A percentile compares a stretch with the other conserved stretches of the same genome.
Evolutionary conservation across 1,139 yeast species (phyloP).

Genomic region (Spathaspora sp.): DNA sequence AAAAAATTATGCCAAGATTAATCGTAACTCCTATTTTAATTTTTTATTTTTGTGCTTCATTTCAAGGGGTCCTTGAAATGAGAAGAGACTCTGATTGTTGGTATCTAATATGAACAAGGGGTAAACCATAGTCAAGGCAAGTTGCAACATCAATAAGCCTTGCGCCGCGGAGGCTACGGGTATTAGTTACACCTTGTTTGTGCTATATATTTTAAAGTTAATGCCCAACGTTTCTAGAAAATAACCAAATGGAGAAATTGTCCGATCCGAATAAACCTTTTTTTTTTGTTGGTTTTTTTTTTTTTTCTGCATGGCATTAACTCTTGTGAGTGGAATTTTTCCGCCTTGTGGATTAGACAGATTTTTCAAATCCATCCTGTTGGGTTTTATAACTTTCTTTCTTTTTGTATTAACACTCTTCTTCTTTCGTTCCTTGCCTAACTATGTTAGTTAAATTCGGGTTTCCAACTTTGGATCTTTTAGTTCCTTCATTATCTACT

Average conservation of each 20-base stretch:
- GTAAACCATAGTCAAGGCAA: neutral
- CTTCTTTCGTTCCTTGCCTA: neutral
- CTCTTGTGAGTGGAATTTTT: neutral
- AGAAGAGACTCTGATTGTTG: neutral
- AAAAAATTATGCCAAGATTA: neutral
- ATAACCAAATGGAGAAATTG: neutral
- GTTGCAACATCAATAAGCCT: neutral
- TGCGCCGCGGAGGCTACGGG: neutral
- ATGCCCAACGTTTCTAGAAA: conserved; percentile 1
- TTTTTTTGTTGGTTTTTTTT: neutral
- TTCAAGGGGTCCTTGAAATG: neutral
- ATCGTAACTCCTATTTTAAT: neutral
- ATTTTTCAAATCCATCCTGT: neutral
- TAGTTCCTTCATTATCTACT: conserved; percentile 30
- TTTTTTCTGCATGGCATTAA: neutral
- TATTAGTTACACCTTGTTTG: no score
- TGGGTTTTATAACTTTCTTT: neutral
- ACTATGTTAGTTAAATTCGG: conserved; percentile 37
- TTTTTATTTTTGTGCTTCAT: neutral
- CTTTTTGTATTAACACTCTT: conserved; percentile 1
- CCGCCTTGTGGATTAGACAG: conserved; percentile 1
- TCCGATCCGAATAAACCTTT: neutral
- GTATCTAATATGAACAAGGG: neutral
- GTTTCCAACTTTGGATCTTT: conserved; percentile 35
- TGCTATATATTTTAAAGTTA: neutral